Percentiles rank a stretch among this genome's conserved stretches.
Conservation (phyloP, 31 red algal species). For the Odonthalia washingtoniensis region DNA sequence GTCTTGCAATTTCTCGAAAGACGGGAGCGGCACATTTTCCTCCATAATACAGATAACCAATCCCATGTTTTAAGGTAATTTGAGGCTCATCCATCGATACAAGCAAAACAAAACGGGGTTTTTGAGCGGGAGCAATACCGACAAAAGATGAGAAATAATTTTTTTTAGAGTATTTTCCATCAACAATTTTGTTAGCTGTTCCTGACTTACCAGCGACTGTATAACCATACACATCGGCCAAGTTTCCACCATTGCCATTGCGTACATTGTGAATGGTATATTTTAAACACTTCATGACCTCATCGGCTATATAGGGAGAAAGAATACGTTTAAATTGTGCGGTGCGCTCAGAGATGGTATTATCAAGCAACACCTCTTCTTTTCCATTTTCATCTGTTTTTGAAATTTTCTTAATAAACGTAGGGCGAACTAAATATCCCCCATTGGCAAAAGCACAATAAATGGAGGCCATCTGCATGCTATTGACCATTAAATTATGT, state of each 20-base stretch:
- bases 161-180: conserved; percentile 6
- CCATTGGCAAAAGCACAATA: conserved; percentile 23
- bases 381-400: conserved; percentile 6
- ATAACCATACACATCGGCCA: conserved; percentile 12
- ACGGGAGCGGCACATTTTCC: conserved; percentile 11
- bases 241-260: not conserved
- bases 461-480: not conserved
- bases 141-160: conserved; percentile 15
- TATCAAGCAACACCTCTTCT: not conserved
- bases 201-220: conserved; percentile 34
- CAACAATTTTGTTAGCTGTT: conserved; percentile 14
- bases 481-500: not conserved
- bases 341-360: no score
- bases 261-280: not conserved
- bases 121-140: conserved; percentile 7
- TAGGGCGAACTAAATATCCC: not conserved
- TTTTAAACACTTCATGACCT: not conserved
- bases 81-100: conserved; percentile 28
- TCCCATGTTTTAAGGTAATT: no score
- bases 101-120: conserved; percentile 2
- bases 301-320: conserved; percentile 8
- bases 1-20: not conserved
- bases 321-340: conserved; percentile 4
- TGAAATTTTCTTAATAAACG: conserved; percentile 1
- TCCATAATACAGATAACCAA: conserved; percentile 15